phyloP scores from a whole-genome alignment of 169 alveolate genomes.

The Plasmodium gaboni region DNA sequence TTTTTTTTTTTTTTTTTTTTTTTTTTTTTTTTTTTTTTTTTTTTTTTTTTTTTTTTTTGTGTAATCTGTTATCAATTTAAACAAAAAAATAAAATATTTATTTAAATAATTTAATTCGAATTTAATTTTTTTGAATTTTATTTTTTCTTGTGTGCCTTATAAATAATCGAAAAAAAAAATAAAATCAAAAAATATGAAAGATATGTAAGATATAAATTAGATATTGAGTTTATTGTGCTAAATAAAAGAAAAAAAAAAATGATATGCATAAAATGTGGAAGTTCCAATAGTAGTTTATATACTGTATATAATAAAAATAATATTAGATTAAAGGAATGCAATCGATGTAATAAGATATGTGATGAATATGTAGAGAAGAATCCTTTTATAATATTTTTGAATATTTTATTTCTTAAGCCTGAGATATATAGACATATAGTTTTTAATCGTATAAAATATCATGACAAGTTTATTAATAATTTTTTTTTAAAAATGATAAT shows the following conservation, averaged over 20 bases:
- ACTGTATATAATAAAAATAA: slow-evolving; percentile 61
- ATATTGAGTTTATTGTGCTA: neutral
- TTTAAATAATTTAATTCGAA: too few relatives aligned
- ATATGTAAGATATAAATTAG: too few relatives aligned
- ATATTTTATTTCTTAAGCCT: slow-evolving; percentile 59
- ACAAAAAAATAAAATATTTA: too few relatives aligned
- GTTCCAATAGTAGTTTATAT: slow-evolving; percentile 50
- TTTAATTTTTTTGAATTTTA: too few relatives aligned
- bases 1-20: too few relatives aligned
- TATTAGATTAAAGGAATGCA: slow-evolving; percentile 63
- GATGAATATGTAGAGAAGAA: slow-evolving; percentile 73
- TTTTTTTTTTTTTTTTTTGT: too few relatives aligned
- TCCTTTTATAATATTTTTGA: slow-evolving; percentile 42
- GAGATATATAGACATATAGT: slow-evolving; percentile 72
- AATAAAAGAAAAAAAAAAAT: neutral
- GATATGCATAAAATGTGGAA: slow-evolving; percentile 74
- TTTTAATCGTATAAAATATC: slow-evolving; percentile 54
- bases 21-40: too few relatives aligned
- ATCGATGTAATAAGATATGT: slow-evolving; percentile 58
- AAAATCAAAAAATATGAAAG: too few relatives aligned
- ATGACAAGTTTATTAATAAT: slow-evolving; percentile 45
- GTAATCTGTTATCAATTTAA: too few relatives aligned
- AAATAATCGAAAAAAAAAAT: too few relatives aligned
- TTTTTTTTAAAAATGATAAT: slow-evolving; percentile 56
- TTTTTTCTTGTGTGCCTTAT: too few relatives aligned